phyloP scores from a whole-genome alignment of 2,329 filamentous ascomycete species.

The Ophiostoma himal-ulmi region DNA sequence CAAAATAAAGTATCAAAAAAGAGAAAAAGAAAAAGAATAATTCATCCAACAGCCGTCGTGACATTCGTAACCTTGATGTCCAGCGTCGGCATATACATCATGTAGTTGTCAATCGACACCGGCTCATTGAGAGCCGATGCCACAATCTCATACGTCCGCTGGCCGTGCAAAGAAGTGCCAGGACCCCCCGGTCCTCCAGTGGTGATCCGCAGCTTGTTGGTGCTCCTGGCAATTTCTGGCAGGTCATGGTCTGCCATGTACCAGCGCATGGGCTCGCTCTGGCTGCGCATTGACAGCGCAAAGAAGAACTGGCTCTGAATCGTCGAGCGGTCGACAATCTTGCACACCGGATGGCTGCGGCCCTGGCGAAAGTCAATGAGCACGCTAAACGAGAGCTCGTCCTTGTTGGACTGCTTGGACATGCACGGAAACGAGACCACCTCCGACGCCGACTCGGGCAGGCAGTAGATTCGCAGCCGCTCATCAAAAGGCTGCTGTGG shows the following conservation, averaged over 20 bases:
- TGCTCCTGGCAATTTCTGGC: conserved; percentile 13
- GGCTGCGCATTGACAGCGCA: conserved; percentile 18
- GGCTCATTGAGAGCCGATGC: conserved; percentile 8
- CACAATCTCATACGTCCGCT: conserved; percentile 20
- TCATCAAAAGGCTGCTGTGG: conserved; percentile 20
- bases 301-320: conserved; percentile 18
- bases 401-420: conserved; percentile 10
- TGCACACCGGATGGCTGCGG: conserved; percentile 14
- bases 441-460: conserved; percentile 20
- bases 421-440: conserved; percentile 17
- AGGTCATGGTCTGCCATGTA: conserved; percentile 19
- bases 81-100: conserved; percentile 17
- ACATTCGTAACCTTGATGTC: conserved; percentile 16
- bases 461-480: conserved; percentile 21
- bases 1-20: background rate
- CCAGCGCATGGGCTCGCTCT: conserved; percentile 19
- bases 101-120: conserved; percentile 19
- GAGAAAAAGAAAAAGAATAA: background rate
- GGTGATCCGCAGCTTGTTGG: conserved; percentile 14
- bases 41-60: background rate
- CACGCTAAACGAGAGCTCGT: conserved; percentile 20
- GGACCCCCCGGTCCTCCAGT: too few species aligned
- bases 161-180: background rate
- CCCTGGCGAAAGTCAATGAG: conserved; percentile 20
- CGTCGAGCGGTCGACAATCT: conserved; percentile 17